A percentile compares a stretch with the other conserved stretches of the same genome.
Conservation (phyloP, 495 filamentous ascomycete species). For the Penicillium roqueforti region DNA sequence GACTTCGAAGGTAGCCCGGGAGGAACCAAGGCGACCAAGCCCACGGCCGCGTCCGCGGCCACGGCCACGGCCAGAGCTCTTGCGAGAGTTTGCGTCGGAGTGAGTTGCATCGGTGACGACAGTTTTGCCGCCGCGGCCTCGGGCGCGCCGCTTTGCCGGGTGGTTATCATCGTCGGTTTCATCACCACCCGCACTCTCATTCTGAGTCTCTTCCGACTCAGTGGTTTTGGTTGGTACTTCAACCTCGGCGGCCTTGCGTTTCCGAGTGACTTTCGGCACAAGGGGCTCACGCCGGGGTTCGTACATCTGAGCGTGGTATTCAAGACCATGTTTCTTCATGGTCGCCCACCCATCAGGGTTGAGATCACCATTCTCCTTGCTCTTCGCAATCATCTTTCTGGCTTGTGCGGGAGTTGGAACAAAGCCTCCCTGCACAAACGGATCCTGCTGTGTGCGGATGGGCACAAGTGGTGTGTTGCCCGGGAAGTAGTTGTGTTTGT, state of each 20-base stretch:
- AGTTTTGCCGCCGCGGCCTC: constrained; percentile 29
- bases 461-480: constrained; percentile 7
- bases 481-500: constrained; percentile 29
- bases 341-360: constrained; percentile 42
- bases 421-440: constrained; percentile 44
- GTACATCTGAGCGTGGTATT: constrained; percentile 35
- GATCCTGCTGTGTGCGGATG: constrained; percentile 33
- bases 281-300: constrained; percentile 52
- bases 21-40: constrained; percentile 11
- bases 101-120: constrained; percentile 25
- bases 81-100: constrained; percentile 15
- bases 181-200: constrained; percentile 24
- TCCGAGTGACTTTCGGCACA: constrained; percentile 47
- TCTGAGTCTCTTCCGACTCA: constrained; percentile 29
- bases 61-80: constrained; percentile 46
- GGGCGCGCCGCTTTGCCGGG: constrained; percentile 34
- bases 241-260: constrained; percentile 43
- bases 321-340: constrained; percentile 31
- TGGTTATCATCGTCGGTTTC: constrained; percentile 33
- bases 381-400: constrained; percentile 38
- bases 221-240: constrained; percentile 28
- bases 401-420: constrained; percentile 40
- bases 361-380: constrained; percentile 25
- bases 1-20: constrained; percentile 25
- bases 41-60: constrained; percentile 39